phyloP scores from a whole-genome alignment of 768 basidiomycete species.

The Pisolithus albus region DNA sequence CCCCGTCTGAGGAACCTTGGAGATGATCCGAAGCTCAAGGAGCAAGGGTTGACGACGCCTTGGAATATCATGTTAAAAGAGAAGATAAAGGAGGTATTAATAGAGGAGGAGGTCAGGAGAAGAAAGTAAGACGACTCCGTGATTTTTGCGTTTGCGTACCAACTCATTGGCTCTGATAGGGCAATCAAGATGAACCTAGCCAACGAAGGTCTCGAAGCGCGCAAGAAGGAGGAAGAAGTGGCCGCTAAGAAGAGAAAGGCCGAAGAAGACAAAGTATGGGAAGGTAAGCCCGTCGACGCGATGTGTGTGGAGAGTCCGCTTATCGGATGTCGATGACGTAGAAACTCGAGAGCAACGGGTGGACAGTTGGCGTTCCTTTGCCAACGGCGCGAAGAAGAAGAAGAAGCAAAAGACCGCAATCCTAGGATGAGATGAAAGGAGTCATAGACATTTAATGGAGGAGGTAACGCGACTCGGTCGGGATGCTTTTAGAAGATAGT shows the following conservation, averaged over 20 bases:
- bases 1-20: slow-evolving; percentile 44
- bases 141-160: background rate
- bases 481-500: background rate
- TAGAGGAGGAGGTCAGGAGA: slow-evolving; percentile 83
- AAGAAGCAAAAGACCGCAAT: slow-evolving; percentile 65
- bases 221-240: slow-evolving; percentile 85
- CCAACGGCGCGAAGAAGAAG: slow-evolving; percentile 67
- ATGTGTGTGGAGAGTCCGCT: background rate
- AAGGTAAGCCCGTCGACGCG: slow-evolving; percentile 46
- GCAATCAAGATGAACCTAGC: slow-evolving; percentile 87
- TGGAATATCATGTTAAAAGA: slow-evolving; percentile 62
- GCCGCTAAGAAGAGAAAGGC: slow-evolving; percentile 73
- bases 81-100: slow-evolving; percentile 77
- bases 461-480: background rate
- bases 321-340: slow-evolving; percentile 20
- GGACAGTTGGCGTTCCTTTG: slow-evolving; percentile 76
- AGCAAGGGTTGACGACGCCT: slow-evolving; percentile 39
- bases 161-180: slow-evolving; percentile 32
- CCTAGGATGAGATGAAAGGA: slow-evolving; percentile 46
- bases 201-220: slow-evolving; percentile 89
- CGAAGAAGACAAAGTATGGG: slow-evolving; percentile 85
- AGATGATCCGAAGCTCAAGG: slow-evolving; percentile 26
- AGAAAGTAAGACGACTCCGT: slow-evolving; percentile 53
- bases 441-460: background rate
- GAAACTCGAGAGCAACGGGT: slow-evolving; percentile 77